Evolutionary conservation across 495 filamentous ascomycete species (phyloP).

Genomic region (Chaetomium tenue): DNA sequence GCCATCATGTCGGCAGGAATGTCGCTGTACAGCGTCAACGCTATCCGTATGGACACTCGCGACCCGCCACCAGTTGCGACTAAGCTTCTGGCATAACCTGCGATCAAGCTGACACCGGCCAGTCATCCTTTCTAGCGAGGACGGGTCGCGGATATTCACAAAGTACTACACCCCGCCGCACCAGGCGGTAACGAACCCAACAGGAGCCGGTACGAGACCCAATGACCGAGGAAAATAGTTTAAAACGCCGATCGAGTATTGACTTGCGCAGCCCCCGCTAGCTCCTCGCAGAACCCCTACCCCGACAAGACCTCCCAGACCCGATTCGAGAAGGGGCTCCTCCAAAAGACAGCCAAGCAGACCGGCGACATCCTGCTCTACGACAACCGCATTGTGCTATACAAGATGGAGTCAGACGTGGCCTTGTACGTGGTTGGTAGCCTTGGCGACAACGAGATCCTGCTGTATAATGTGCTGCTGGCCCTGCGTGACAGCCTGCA

Average conservation of each 20-base stretch:
- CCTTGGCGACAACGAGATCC: conserved; percentile 91
- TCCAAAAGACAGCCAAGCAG: conserved; percentile 96
- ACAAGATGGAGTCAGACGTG: conserved; percentile 96
- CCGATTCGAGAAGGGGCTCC: conserved; percentile 90
- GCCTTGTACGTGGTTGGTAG: conserved; percentile 89
- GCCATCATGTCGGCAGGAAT: conserved; percentile 55
- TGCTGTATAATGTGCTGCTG: conserved; percentile 90
- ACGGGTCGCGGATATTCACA: conserved; percentile 84
- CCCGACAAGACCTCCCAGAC: conserved; percentile 88
- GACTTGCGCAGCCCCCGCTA: conserved; percentile 22
- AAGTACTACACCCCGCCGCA: conserved; percentile 96
- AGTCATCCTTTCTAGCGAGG: conserved; percentile 70
- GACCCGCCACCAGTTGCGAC: not conserved
- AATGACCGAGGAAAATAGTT: too few relatives aligned
- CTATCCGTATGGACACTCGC: conserved; percentile 59
- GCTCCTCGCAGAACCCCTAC: conserved; percentile 64
- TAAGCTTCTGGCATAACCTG: not conserved
- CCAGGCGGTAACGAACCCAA: conserved; percentile 54
- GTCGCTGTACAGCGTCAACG: conserved; percentile 88
- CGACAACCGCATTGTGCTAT: conserved; percentile 91
- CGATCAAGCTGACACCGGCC: conserved; percentile 14
- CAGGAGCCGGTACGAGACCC: conserved; percentile 20
- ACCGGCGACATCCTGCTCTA: conserved; percentile 93
- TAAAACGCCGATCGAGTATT: not conserved
- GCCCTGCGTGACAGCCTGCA: conserved; percentile 85